phyloP scores from a whole-genome alignment of 768 basidiomycete species.

The Leucosporidium creatinivorum region DNA sequence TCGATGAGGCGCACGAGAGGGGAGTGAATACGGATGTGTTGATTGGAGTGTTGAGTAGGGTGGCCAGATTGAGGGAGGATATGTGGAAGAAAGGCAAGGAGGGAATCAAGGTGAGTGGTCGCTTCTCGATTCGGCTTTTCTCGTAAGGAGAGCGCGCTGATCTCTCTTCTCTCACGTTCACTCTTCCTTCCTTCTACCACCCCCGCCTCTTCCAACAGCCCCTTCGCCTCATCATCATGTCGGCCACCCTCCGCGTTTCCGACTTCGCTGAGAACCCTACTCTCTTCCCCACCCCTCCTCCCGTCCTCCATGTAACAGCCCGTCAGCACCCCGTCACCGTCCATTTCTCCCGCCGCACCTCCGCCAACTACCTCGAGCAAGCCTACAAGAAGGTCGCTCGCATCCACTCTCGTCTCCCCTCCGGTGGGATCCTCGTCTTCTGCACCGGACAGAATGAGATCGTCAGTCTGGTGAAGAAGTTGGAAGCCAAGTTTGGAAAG shows the following conservation, averaged over 20 bases:
- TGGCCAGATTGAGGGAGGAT: constrained; percentile 78
- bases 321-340: constrained; percentile 92
- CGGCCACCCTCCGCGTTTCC: constrained; percentile 85
- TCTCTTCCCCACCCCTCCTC: constrained; percentile 76
- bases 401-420: constrained; percentile 84
- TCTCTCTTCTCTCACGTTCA: constrained; percentile 3
- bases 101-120: constrained; percentile 54
- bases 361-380: constrained; percentile 79
- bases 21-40: constrained; percentile 98
- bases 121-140: neutral
- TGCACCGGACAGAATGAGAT: constrained; percentile 97
- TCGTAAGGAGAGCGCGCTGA: neutral
- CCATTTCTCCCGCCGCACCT: constrained; percentile 83
- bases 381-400: constrained; percentile 82
- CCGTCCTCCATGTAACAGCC: constrained; percentile 77
- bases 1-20: constrained; percentile 96
- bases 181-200: neutral
- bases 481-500: constrained; percentile 68
- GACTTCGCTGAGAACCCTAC: constrained; percentile 83
- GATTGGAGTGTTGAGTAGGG: constrained; percentile 91
- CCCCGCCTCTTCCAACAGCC: constrained; percentile 49
- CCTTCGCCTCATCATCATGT: constrained; percentile 93
- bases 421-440: constrained; percentile 88
- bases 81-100: constrained; percentile 76
- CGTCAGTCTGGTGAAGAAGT: constrained; percentile 65